Evolutionary conservation across 306 rosid species (phyloP).

Genomic region (Medicago truncatula): MtrunA17r5.0-ANR NC_053042.1:6086001-6086500

Average conservation of each 20-base stretch:
- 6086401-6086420: slow-evolving; percentile 6
- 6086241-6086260: neutral
- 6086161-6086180: slow-evolving; percentile 10
- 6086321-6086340: neutral
- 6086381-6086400: no score
- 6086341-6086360: neutral
- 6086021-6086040: neutral
- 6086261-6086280: slow-evolving; percentile 15
- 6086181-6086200: neutral
- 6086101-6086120: neutral
- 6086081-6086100: slow-evolving; percentile 1
- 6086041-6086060: neutral
- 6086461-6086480: neutral
- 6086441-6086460: neutral
- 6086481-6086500: neutral
- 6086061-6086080: neutral
- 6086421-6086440: slow-evolving; percentile 14
- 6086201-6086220: neutral
- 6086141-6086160: neutral
- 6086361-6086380: no score
- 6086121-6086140: neutral
- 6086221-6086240: neutral
- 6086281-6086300: neutral
- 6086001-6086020: neutral
- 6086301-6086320: slow-evolving; percentile 5